Percentiles rank a stretch among this genome's conserved stretches.
Conservation (phyloP, 2,329 filamentous ascomycete species). For the Phialophora macrospora region DNA sequence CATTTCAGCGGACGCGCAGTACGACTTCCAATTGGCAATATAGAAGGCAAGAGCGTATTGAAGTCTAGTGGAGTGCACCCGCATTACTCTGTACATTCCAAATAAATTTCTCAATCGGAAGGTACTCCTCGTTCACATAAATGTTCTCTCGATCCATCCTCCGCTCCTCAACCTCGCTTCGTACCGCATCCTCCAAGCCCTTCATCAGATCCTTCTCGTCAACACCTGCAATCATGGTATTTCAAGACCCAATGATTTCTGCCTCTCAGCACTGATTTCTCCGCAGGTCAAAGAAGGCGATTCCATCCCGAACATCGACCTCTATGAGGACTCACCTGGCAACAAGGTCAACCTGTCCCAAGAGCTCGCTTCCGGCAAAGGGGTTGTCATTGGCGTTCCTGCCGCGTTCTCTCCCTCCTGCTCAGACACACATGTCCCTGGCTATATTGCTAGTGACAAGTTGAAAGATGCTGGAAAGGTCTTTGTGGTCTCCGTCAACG, state of each 20-base stretch:
- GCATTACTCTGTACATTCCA: slow-evolving; percentile 21
- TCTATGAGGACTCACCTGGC: slow-evolving; percentile 84
- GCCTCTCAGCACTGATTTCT: slow-evolving; percentile 41
- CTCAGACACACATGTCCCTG: slow-evolving; percentile 76
- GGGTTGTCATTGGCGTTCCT: slow-evolving; percentile 83
- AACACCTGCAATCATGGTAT: slow-evolving; percentile 39
- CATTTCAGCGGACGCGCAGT: neutral
- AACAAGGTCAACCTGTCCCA: slow-evolving; percentile 87
- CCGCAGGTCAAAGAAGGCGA: slow-evolving; percentile 77
- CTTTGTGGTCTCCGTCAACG: slow-evolving; percentile 91
- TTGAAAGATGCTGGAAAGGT: slow-evolving; percentile 81
- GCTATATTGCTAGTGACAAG: slow-evolving; percentile 74
- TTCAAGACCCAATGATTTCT: neutral
- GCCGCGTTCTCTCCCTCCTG: slow-evolving; percentile 75
- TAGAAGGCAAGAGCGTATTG: slow-evolving; percentile 1
- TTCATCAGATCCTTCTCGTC: slow-evolving; percentile 34
- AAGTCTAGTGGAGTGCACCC: neutral
- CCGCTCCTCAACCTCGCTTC: slow-evolving; percentile 27
- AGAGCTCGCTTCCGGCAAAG: slow-evolving; percentile 73
- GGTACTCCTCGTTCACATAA: slow-evolving; percentile 9
- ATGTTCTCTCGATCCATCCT: slow-evolving; percentile 34
- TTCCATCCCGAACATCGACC: slow-evolving; percentile 73
- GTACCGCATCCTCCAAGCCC: slow-evolving; percentile 12
- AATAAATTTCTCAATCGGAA: slow-evolving; percentile 18
- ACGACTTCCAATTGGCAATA: neutral